A percentile compares a stretch with the other conserved stretches of the same genome.
These are phyloP conservation scores for Mycena vulgaris DNA, from an alignment of 768 basidiomycete genomes.

Conservation along the genomic window DNA sequence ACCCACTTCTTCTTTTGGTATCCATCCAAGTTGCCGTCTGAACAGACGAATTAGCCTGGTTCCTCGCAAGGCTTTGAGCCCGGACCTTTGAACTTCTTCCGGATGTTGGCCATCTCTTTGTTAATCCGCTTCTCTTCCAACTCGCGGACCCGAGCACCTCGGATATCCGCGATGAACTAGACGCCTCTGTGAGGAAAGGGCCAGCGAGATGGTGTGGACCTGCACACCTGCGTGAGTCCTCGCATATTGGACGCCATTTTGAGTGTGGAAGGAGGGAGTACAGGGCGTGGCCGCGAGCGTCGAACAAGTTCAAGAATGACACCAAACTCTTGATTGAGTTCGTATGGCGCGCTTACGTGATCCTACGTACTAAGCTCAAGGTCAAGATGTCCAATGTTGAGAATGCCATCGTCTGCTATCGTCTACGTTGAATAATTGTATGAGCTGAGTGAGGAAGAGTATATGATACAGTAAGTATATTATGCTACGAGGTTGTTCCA, in stretches of 20 bases:
- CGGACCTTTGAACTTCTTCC: constrained; percentile 97
- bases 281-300: neutral
- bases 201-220: constrained; percentile 7
- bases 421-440: too few relatives aligned
- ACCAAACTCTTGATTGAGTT: neutral
- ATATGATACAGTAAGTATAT: constrained; percentile 36
- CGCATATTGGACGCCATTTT: constrained; percentile 93
- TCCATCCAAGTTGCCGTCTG: constrained; percentile 89
- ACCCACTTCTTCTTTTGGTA: constrained; percentile 94
- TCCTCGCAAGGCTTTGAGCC: constrained; percentile 13
- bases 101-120: constrained; percentile 99
- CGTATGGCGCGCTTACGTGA: neutral
- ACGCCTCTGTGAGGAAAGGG: neutral
- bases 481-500: constrained; percentile 16
- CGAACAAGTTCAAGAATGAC: neutral
- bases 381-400: too few relatives aligned
- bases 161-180: constrained; percentile 98
- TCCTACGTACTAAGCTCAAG: too few relatives aligned
- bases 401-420: too few relatives aligned
- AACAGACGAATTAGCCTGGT: constrained; percentile 26
- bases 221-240: constrained; percentile 89
- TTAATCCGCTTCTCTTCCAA: constrained; percentile 99
- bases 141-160: constrained; percentile 96
- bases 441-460: constrained; percentile 27
- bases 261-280: constrained; percentile 4